Base-by-base conservation (phyloP, 2,329 filamentous ascomycete species). In the Beauveria caledonica region DNA sequence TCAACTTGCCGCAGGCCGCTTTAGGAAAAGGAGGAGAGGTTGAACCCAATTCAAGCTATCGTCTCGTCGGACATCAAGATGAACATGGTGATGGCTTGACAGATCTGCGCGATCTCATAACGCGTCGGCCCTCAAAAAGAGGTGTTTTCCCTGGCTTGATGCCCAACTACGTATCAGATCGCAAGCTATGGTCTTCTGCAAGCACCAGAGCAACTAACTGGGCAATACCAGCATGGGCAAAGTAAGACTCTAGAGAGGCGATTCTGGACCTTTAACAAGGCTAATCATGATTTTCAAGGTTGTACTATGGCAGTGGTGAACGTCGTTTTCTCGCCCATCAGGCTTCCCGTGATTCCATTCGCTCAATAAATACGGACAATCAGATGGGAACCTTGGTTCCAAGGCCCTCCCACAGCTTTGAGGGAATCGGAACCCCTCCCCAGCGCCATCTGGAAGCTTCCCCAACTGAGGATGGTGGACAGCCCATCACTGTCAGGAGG, bases 291-390 rank as follows among this genome's bases (percentile, higher is more conserved):
- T 39, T 11, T 40, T 48, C 71, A 45, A 85, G 79, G 65, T 74
- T 90, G 17, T 92, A 91, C 72, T 92, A 92, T 70, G 84, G 85
- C 40, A 85, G 84, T 58, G 85, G 86, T 55, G 86, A 83, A 70
- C 79, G 77, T 63, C 80, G 74, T 51, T 83, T 74, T 60, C 71
- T 88, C 52, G 75, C 77, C 21, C 65, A 71, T 19, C 69, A 75
- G 40, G 70, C 74, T 9, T 76, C 77, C 1, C 78, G 78, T 8
- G 74, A 79, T 64, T 72, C 78, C 36, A 73, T 80, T 66, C 67
- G 73, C 60, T 81, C 80, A 1, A 76, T 80, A 29, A 74, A 70
- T 46, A 74, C 73, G 64, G 75, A 82, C 66, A 76, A 80, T 70
- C 75, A 80, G 59, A 73, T 74, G 23, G 70, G 69, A 11, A 80